A percentile compares a stretch with the other conserved stretches of the same genome.
These are phyloP conservation scores for Coix lacrymajobi DNA, from an alignment of 176 grass and related monocot species.

Conservation along the genomic window DNA sequence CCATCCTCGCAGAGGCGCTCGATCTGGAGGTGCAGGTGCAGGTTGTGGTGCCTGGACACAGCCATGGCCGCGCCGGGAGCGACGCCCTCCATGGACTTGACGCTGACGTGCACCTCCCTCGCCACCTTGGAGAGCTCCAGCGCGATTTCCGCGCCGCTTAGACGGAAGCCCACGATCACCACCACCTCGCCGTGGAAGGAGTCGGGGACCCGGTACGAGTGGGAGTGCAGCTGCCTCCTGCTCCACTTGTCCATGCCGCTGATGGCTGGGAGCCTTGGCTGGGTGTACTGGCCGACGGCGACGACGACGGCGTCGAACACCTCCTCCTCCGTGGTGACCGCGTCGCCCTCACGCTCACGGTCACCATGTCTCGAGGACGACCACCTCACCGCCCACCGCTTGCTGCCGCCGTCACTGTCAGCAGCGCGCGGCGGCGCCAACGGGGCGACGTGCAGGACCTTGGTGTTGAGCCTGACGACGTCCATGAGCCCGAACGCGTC, in stretches of 20 bases:
- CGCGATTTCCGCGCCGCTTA: constrained; percentile 36
- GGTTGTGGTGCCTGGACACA: not conserved
- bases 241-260: constrained; percentile 24
- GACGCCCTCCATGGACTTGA: not conserved
- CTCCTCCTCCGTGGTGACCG: not conserved
- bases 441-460: no score
- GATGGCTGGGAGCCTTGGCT: constrained; percentile 9
- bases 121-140: constrained; percentile 26
- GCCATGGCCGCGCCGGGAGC: not conserved
- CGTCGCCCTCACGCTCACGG: no score
- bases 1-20: constrained; percentile 9
- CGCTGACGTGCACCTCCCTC: constrained; percentile 29
- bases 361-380: no score
- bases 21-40: constrained; percentile 19
- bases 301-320: constrained; percentile 38
- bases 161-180: constrained; percentile 25
- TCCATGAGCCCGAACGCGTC: no score
- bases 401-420: no score
- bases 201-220: constrained; percentile 44
- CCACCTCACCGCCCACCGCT: no score
- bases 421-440: no score
- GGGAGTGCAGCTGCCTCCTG: constrained; percentile 33
- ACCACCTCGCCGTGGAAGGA: constrained; percentile 22
- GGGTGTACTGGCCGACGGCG: constrained; percentile 22
- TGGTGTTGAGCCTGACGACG: no score